Conservation (phyloP, 2,329 filamentous ascomycete genomes). For the Aspergillus arachidicola region DNA sequence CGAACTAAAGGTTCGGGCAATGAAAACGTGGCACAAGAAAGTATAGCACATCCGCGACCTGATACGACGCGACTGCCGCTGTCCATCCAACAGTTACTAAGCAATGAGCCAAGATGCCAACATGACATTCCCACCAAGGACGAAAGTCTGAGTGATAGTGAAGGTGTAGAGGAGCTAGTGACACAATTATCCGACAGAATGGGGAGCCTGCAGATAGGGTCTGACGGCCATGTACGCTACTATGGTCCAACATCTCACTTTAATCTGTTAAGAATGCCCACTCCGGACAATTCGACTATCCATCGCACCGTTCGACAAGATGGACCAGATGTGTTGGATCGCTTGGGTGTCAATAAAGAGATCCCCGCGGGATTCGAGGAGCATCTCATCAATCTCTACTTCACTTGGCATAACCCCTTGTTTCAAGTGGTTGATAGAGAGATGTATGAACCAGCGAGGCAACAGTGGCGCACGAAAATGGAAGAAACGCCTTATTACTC, state of each 20-base stretch:
- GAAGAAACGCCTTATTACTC: conserved; percentile 28
- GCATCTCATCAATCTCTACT: conserved; percentile 42
- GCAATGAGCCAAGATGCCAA: not conserved
- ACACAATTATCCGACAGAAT: not conserved
- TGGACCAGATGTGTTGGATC: conserved; percentile 14
- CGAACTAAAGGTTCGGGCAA: not conserved
- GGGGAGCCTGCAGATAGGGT: not conserved
- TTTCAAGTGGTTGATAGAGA: conserved; percentile 40
- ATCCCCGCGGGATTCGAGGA: conserved; percentile 34
- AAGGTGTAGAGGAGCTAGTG: not conserved
- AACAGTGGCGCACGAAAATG: conserved; percentile 14
- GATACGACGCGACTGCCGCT: not conserved
- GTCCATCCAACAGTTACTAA: not conserved
- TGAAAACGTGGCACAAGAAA: not conserved
- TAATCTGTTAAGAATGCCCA: not conserved
- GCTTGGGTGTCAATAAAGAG: conserved; percentile 28
- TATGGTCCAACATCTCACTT: not conserved
- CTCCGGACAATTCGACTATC: not conserved
- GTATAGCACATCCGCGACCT: not conserved
- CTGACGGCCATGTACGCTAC: not conserved
- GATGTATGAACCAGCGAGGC: conserved; percentile 23
- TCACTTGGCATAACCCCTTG: conserved; percentile 44
- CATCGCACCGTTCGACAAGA: conserved; percentile 2
- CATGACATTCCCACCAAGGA: not conserved
- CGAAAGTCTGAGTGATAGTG: not conserved